phyloP scores from a whole-genome alignment of 2,329 filamentous ascomycete species.

The Cladosporium halotolerans region DNA sequence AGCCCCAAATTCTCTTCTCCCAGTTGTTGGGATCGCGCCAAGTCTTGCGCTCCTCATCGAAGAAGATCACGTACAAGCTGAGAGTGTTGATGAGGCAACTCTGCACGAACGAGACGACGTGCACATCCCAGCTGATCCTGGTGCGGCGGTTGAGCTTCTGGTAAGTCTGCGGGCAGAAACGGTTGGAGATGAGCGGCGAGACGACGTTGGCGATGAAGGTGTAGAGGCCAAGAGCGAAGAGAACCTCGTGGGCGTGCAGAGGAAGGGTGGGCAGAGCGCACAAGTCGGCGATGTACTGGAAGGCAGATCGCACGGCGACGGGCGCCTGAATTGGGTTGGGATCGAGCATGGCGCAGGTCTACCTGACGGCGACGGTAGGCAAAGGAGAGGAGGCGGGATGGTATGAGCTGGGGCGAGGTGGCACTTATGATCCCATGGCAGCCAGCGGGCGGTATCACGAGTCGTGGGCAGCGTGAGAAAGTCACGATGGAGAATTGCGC shows the following conservation, averaged over 20 bases:
- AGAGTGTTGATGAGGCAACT: conserved; percentile 64
- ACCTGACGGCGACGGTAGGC: not conserved
- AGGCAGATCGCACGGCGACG: conserved; percentile 47
- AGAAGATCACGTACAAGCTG: conserved; percentile 66
- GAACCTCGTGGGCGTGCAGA: conserved; percentile 70
- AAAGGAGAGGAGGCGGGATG: not conserved
- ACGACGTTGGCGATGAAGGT: conserved; percentile 59
- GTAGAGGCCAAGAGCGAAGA: conserved; percentile 62
- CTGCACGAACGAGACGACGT: conserved; percentile 78
- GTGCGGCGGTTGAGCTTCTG: conserved; percentile 54
- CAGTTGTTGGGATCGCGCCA: conserved; percentile 49
- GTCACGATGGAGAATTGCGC: not conserved
- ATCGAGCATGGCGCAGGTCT: conserved; percentile 54
- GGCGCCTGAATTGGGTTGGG: conserved; percentile 60
- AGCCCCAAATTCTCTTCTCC: conserved; percentile 64
- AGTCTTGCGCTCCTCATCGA: conserved; percentile 59
- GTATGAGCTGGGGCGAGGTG: not conserved
- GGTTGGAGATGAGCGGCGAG: conserved; percentile 59
- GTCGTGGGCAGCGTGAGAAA: conserved; percentile 1
- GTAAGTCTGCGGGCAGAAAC: conserved; percentile 60
- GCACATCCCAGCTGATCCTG: conserved; percentile 76
- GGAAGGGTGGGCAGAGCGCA: conserved; percentile 61
- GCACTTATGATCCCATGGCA: not conserved
- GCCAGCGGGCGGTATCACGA: conserved; percentile 3
- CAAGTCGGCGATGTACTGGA: conserved; percentile 59